These are phyloP conservation scores for Cadophora sp. DNA, from an alignment of 2,329 filamentous ascomycete species.

Conservation along the genomic window DNA sequence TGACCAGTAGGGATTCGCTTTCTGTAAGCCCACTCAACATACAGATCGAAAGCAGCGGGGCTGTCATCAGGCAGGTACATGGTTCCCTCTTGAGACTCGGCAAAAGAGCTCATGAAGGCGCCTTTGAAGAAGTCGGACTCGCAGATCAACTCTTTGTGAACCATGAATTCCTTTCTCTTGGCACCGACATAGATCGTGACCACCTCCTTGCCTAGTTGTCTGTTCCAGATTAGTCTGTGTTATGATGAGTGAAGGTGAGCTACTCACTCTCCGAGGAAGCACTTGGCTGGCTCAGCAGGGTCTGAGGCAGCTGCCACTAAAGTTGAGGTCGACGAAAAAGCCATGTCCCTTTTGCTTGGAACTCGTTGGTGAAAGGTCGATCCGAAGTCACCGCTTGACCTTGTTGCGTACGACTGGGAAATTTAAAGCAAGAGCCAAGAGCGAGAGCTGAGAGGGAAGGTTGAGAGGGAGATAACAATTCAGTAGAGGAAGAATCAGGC, in stretches of 20 bases:
- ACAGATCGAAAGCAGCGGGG: constrained; percentile 2
- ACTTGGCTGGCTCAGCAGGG: not conserved
- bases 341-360: too few relatives aligned
- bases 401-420: too few relatives aligned
- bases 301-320: too few relatives aligned
- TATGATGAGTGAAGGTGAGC: not conserved
- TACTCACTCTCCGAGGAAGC: not conserved
- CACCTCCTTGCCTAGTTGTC: constrained; percentile 23
- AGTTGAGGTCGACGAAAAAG: too few relatives aligned
- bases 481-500: too few relatives aligned
- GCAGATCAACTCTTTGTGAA: constrained; percentile 36
- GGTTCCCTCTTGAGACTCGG: not conserved
- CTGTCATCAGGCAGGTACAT: constrained; percentile 9
- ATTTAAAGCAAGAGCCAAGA: too few relatives aligned
- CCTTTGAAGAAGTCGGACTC: constrained; percentile 12
- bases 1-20: not conserved
- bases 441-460: too few relatives aligned
- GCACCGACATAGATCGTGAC: constrained; percentile 36
- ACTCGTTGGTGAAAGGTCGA: too few relatives aligned
- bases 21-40: not conserved
- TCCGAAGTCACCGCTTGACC: too few relatives aligned
- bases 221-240: not conserved
- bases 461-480: too few relatives aligned
- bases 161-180: constrained; percentile 28
- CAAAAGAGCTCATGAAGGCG: constrained; percentile 15